Evolutionary conservation across 768 basidiomycete genomes (phyloP), one percentile per base, ranked within the genome.

Genomic region (Mycena albidolilacea): DNA sequence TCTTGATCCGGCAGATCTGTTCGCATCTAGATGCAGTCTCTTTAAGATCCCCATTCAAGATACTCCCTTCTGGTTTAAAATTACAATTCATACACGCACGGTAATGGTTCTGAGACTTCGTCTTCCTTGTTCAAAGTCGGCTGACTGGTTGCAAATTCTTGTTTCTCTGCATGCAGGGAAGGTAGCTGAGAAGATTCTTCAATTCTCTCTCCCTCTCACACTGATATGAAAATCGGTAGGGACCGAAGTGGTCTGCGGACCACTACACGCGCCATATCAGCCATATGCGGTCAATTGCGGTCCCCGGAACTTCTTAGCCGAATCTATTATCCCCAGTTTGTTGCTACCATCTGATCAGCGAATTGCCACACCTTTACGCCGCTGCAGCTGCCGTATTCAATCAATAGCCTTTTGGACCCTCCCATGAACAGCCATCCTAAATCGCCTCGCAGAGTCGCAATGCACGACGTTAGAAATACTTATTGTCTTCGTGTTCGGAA

Each of bases 331-430:
- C n/a, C 54, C 62, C 21, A 38, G 46, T 4, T 21, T 38, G 30
- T 48, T 17, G 58, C 58, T 38, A 64, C 69, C 69, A 70, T 70
- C 69, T 64, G 69, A 70, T 50, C 48, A 50, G 48, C 17, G 46
- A 50, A 64, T 70, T 50, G 21, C 19, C 63, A 64, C 69, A 59
- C 64, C 14, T 30, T 43, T 69, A 64, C 63, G 46, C 54, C 19
- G 17, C 14, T 17, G 38, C 60, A 61, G 66, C 46, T 54, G 55
- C 30, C 35, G 21, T 39, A 41, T 19, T 11, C 11, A 35, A 39
- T 15, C 30, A 35, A 5, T 55, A 7, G 39, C 21, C 44, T 64
- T 71, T 65, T 60, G 15, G 46, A 35, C 57, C 41, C 57, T 17
- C 50, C 58, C 23, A 71, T 71, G 70, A 66, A 43, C 37, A 19